These are phyloP conservation scores for Canariomyces notabilis DNA, from an alignment of 2,329 filamentous ascomycete genomes.

Conservation along the genomic window DNA sequence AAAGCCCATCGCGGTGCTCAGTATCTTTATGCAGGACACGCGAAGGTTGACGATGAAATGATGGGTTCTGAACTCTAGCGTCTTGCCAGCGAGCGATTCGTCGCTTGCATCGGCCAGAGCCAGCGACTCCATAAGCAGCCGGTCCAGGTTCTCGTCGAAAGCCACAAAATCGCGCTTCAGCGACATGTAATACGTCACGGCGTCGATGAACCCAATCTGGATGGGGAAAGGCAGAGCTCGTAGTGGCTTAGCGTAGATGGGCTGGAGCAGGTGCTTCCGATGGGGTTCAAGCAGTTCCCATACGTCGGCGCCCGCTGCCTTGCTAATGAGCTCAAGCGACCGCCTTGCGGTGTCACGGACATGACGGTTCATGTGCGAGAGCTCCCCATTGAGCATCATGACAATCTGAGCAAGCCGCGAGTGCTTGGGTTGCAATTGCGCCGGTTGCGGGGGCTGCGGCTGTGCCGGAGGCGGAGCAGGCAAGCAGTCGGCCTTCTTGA, in stretches of 20 bases:
- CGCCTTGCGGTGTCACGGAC: slow-evolving; percentile 83
- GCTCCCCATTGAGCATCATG: slow-evolving; percentile 77
- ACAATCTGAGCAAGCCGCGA: slow-evolving; percentile 71
- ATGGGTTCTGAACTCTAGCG: slow-evolving; percentile 89
- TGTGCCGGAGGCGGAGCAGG: slow-evolving; percentile 36
- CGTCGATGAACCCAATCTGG: slow-evolving; percentile 97
- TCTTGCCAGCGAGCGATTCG: slow-evolving; percentile 86
- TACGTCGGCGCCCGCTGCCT: slow-evolving; percentile 70
- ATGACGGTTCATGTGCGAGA: slow-evolving; percentile 93
- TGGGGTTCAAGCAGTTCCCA: slow-evolving; percentile 86
- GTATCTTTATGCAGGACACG: slow-evolving; percentile 86
- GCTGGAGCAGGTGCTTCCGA: slow-evolving; percentile 81
- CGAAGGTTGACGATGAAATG: slow-evolving; percentile 87
- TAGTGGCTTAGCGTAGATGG: slow-evolving; percentile 92
- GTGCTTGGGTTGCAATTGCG: slow-evolving; percentile 42
- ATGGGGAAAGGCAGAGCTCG: slow-evolving; percentile 88
- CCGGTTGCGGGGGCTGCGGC: slow-evolving; percentile 40
- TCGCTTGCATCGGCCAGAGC: slow-evolving; percentile 93
- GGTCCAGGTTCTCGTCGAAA: slow-evolving; percentile 87
- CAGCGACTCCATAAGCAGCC: slow-evolving; percentile 87
- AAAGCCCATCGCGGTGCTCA: slow-evolving; percentile 90
- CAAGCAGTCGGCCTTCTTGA: slow-evolving; percentile 67
- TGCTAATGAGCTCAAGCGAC: slow-evolving; percentile 74
- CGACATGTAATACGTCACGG: slow-evolving; percentile 89
- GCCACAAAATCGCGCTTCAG: slow-evolving; percentile 83